phyloP scores from a whole-genome alignment of 371 early-diverging fungal species.

The Apophysomyces sp. region DNA sequence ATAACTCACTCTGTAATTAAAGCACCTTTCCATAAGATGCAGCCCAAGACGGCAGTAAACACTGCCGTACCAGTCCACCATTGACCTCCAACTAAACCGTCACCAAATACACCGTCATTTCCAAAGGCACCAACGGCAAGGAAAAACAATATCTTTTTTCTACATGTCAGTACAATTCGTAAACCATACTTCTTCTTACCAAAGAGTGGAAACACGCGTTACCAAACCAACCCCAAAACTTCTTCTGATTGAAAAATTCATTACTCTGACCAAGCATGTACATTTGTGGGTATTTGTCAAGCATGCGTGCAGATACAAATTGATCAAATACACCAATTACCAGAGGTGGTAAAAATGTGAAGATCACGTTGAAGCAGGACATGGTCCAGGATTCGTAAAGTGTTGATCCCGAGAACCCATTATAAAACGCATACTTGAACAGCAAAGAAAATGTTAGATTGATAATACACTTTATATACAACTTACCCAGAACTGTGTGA shows the following conservation, averaged over 20 bases:
- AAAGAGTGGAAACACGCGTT: constrained; percentile 94
- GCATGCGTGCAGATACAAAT: constrained; percentile 86
- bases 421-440: constrained; percentile 78
- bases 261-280: constrained; percentile 90
- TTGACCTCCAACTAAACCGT: constrained; percentile 71
- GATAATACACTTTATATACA: too few species aligned
- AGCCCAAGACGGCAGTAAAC: constrained; percentile 78
- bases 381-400: constrained; percentile 95
- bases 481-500: constrained; percentile 97
- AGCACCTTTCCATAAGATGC: constrained; percentile 83
- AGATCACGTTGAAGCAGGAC: constrained; percentile 87
- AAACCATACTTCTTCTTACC: constrained; percentile 28
- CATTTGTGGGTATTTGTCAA: constrained; percentile 96
- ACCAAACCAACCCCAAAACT: constrained; percentile 93
- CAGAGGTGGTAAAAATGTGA: constrained; percentile 88
- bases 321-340: constrained; percentile 94
- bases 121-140: constrained; percentile 58
- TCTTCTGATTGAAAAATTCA: constrained; percentile 89
- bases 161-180: background rate
- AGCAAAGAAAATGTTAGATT: background rate
- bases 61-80: constrained; percentile 80
- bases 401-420: constrained; percentile 90
- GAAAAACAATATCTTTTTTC: constrained; percentile 62
- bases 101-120: constrained; percentile 58
- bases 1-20: constrained; percentile 73